Conservation (phyloP, 2,329 filamentous ascomycete genomes). For the Xylariaceae sp. region DNA sequence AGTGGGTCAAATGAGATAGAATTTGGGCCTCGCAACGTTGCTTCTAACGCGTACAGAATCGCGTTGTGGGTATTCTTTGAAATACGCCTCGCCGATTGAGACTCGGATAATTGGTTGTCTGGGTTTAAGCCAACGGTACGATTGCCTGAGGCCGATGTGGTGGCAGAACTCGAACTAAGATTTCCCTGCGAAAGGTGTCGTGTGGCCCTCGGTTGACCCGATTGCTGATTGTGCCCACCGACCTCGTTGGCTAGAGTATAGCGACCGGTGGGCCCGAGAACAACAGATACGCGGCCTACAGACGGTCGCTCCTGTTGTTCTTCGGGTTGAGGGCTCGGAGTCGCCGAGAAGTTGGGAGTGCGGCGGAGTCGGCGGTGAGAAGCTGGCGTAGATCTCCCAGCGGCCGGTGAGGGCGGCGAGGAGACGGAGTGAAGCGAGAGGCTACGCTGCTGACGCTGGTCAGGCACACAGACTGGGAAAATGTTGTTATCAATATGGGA, state of each 20-base stretch:
- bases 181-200: conserved; percentile 43
- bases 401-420: conserved; percentile 8
- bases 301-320: conserved; percentile 21
- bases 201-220: conserved; percentile 26
- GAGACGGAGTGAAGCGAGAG: conserved; percentile 7
- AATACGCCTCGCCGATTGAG: conserved; percentile 55
- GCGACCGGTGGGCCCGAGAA: conserved; percentile 41
- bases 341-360: conserved; percentile 46
- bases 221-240: conserved; percentile 29
- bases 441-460: conserved; percentile 40
- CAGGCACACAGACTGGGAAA: conserved; percentile 37
- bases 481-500: conserved; percentile 42
- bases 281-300: conserved; percentile 39
- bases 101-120: conserved; percentile 33
- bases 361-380: conserved; percentile 47
- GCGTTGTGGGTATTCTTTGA: conserved; percentile 82
- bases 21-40: conserved; percentile 76
- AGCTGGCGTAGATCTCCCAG: conserved; percentile 39
- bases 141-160: conserved; percentile 32
- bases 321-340: conserved; percentile 37
- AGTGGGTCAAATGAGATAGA: conserved; percentile 76
- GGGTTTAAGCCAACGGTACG: conserved; percentile 29
- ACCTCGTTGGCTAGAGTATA: conserved; percentile 31
- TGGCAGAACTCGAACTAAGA: conserved; percentile 40
- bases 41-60: conserved; percentile 87